A percentile compares a stretch with the other conserved stretches of the same genome.
Evolutionary conservation across 805 yeast genomes (phyloP).

Genomic region (Yarrowia divulgata): DNA sequence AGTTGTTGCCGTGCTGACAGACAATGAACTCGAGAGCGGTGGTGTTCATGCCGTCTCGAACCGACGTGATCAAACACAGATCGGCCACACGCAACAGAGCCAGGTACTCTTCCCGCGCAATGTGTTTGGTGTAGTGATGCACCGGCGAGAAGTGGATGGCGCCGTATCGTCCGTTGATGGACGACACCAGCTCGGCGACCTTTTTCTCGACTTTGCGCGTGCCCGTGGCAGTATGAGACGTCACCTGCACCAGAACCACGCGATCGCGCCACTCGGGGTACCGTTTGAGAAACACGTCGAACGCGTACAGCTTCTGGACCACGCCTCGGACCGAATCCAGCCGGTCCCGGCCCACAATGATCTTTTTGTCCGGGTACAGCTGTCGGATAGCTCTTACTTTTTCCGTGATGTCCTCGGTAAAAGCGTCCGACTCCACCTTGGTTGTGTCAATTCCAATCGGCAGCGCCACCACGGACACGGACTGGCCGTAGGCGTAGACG

Average conservation of each 20-base stretch:
- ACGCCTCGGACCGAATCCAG: constrained; percentile 93
- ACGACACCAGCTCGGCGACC: constrained; percentile 80
- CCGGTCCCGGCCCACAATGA: constrained; percentile 93
- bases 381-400: constrained; percentile 68
- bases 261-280: constrained; percentile 91
- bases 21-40: constrained; percentile 92
- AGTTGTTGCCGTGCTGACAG: constrained; percentile 67
- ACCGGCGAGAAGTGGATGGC: constrained; percentile 84
- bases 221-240: constrained; percentile 69
- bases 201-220: constrained; percentile 74
- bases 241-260: constrained; percentile 90
- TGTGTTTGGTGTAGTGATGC: constrained; percentile 88
- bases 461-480: constrained; percentile 72
- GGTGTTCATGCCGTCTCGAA: constrained; percentile 96
- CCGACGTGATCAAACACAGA: constrained; percentile 83
- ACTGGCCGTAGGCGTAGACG: constrained; percentile 77
- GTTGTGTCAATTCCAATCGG: constrained; percentile 91
- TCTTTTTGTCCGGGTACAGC: constrained; percentile 58
- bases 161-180: constrained; percentile 86
- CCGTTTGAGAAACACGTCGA: constrained; percentile 84
- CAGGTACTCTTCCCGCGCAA: constrained; percentile 85
- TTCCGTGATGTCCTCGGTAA: constrained; percentile 52
- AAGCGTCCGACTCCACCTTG: constrained; percentile 69
- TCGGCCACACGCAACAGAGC: constrained; percentile 91
- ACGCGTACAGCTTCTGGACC: constrained; percentile 89